Conservation (phyloP, 2,329 filamentous ascomycete genomes). For the Phialocephala sp. region DNA sequence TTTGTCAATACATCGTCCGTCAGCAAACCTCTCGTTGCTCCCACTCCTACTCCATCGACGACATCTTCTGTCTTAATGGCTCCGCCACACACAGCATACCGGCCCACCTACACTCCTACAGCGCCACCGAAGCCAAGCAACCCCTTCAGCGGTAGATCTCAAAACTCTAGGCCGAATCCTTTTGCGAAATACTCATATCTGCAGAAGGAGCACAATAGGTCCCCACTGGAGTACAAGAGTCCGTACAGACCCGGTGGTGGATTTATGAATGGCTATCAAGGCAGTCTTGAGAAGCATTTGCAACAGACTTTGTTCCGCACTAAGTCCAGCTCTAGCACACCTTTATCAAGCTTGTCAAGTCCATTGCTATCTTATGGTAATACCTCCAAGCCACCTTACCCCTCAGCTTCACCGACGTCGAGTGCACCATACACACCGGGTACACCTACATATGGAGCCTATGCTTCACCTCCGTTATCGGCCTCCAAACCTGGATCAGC, state of each 20-base stretch:
- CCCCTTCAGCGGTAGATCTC: slow-evolving; percentile 35
- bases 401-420: slow-evolving; percentile 16
- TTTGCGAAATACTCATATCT: slow-evolving; percentile 55
- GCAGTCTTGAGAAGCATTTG: slow-evolving; percentile 42
- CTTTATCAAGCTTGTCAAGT: slow-evolving; percentile 18
- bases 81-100: slow-evolving; percentile 29
- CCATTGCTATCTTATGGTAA: slow-evolving; percentile 22
- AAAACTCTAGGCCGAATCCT: slow-evolving; percentile 33
- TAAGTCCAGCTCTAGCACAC: slow-evolving; percentile 22
- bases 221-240: slow-evolving; percentile 60
- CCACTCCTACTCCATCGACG: slow-evolving; percentile 5
- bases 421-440: slow-evolving; percentile 18
- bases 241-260: slow-evolving; percentile 62
- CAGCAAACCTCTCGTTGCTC: slow-evolving; percentile 4
- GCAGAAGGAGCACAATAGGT: slow-evolving; percentile 65
- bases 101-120: slow-evolving; percentile 25
- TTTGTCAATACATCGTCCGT: background rate
- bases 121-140: slow-evolving; percentile 32
- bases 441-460: slow-evolving; percentile 19
- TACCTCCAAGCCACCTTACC: slow-evolving; percentile 22
- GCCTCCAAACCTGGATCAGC: slow-evolving; percentile 10
- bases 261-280: slow-evolving; percentile 67
- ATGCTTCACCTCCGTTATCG: slow-evolving; percentile 16
- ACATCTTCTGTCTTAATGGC: slow-evolving; percentile 24
- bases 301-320: slow-evolving; percentile 39